Percentiles rank a stretch among this genome's conserved stretches.
phyloP scores from a whole-genome alignment of 2,329 filamentous ascomycete genomes.

The Talaromyces sp. region DNA sequence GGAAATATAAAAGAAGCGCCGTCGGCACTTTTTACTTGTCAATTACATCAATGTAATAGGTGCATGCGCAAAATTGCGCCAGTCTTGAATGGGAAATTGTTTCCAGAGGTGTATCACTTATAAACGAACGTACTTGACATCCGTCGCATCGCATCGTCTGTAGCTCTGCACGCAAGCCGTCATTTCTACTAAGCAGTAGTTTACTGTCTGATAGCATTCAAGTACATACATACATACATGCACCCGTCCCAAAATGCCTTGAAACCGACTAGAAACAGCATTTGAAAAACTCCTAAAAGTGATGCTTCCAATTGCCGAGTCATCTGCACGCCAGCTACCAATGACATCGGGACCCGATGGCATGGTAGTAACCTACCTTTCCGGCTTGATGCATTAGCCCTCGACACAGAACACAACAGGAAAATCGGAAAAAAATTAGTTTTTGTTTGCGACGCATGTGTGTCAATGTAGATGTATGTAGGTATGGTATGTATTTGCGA shows the following conservation, averaged over 20 bases:
- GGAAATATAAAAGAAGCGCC: background rate
- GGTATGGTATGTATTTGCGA: too few species aligned
- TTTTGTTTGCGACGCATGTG: background rate
- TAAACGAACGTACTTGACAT: background rate
- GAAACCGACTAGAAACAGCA: background rate
- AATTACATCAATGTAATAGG: background rate
- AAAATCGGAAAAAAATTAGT: background rate
- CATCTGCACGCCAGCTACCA: conserved; percentile 9
- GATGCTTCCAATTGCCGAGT: conserved; percentile 12
- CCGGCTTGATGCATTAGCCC: background rate
- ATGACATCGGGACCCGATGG: background rate
- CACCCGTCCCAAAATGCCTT: background rate
- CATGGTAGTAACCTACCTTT: background rate
- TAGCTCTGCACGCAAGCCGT: background rate
- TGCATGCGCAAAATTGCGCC: background rate
- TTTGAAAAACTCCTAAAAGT: too few species aligned
- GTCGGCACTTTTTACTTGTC: background rate
- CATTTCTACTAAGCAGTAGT: background rate
- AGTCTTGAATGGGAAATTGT: background rate
- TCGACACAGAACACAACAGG: background rate
- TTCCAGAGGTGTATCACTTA: background rate
- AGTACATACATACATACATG: background rate
- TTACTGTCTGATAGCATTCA: background rate
- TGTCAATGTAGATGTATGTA: too few species aligned
- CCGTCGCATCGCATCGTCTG: too few species aligned